phyloP scores from a whole-genome alignment of 192 early-diverging fungal species.

The Hyaloraphidium curvatum region DNA sequence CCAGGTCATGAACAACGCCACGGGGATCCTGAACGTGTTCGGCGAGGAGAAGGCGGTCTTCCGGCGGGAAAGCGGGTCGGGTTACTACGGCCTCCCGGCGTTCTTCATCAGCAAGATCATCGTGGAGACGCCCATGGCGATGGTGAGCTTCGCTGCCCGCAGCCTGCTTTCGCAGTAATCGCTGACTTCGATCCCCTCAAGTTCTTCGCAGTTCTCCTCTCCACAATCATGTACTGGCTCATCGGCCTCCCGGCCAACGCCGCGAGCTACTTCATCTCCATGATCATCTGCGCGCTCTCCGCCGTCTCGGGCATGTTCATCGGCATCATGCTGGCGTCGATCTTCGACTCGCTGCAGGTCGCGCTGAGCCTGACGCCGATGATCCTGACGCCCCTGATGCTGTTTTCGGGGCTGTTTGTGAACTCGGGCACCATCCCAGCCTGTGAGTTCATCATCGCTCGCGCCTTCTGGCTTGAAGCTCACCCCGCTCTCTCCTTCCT shows the following conservation, averaged over 20 bases:
- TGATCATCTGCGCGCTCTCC: conserved; percentile 11
- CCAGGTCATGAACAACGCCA: conserved; percentile 16
- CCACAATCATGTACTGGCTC: conserved; percentile 30
- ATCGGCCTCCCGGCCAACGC: conserved; percentile 23
- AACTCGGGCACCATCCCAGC: conserved; percentile 35
- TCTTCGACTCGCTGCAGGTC: conserved; percentile 21
- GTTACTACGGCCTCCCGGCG: conserved; percentile 31
- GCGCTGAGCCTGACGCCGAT: conserved; percentile 22
- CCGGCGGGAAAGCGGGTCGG: conserved; percentile 27
- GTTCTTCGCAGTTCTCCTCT: conserved; percentile 22
- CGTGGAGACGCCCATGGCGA: conserved; percentile 33
- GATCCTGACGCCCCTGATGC: conserved; percentile 16
- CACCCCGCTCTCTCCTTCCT: too few species aligned
- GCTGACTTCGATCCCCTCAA: too few species aligned
- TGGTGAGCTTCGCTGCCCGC: too few species aligned
- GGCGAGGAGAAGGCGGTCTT: conserved; percentile 31
- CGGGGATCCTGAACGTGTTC: conserved; percentile 20
- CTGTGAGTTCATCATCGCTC: too few species aligned
- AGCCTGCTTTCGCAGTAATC: too few species aligned
- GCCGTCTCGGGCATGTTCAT: conserved; percentile 21
- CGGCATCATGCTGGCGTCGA: conserved; percentile 28
- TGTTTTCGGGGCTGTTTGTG: conserved; percentile 34
- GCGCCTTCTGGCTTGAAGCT: too few species aligned
- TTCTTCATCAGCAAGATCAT: conserved; percentile 33
- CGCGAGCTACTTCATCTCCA: conserved; percentile 20